phyloP scores from a whole-genome alignment of 495 filamentous ascomycete species.

The Physcia stellaris region DNA sequence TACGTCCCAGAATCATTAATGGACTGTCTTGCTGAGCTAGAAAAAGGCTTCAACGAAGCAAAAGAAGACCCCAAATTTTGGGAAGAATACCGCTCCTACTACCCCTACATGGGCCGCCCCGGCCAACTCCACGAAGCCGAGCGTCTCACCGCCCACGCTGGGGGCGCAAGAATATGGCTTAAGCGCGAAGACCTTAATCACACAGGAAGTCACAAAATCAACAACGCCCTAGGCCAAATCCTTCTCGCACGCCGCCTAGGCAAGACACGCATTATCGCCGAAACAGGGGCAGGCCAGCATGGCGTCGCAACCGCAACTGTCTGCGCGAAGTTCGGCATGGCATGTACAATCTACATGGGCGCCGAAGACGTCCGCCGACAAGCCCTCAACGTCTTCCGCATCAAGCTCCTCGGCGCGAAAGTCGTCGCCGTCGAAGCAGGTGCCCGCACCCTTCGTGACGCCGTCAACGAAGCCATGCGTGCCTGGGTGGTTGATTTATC shows the following conservation, averaged over 20 bases:
- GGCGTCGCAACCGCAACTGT: constrained; percentile 91
- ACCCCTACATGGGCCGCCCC: constrained; percentile 93
- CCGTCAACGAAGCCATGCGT: constrained; percentile 85
- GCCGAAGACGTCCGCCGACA: constrained; percentile 88
- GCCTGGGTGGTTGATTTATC: constrained; percentile 76
- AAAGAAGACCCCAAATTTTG: constrained; percentile 83
- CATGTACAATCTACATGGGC: constrained; percentile 93
- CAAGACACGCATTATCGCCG: constrained; percentile 89
- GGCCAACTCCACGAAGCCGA: constrained; percentile 82
- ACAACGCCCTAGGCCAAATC: constrained; percentile 85
- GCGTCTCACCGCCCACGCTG: constrained; percentile 73
- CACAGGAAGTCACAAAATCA: constrained; percentile 86
- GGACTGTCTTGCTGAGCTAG: constrained; percentile 87
- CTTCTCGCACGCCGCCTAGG: constrained; percentile 69
- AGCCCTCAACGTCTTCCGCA: constrained; percentile 90
- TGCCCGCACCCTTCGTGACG: constrained; percentile 75
- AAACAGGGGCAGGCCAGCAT: constrained; percentile 94
- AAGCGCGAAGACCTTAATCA: constrained; percentile 93
- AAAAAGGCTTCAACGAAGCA: constrained; percentile 77
- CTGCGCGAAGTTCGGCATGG: constrained; percentile 93
- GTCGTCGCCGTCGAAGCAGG: constrained; percentile 83
- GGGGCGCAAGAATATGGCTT: constrained; percentile 87
- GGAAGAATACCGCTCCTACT: constrained; percentile 94
- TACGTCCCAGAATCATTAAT: constrained; percentile 97
- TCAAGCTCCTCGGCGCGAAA: constrained; percentile 83